These are phyloP conservation scores for Mortierella sp. DNA, from an alignment of 371 early-diverging fungal species.

Conservation along the genomic window DNA sequence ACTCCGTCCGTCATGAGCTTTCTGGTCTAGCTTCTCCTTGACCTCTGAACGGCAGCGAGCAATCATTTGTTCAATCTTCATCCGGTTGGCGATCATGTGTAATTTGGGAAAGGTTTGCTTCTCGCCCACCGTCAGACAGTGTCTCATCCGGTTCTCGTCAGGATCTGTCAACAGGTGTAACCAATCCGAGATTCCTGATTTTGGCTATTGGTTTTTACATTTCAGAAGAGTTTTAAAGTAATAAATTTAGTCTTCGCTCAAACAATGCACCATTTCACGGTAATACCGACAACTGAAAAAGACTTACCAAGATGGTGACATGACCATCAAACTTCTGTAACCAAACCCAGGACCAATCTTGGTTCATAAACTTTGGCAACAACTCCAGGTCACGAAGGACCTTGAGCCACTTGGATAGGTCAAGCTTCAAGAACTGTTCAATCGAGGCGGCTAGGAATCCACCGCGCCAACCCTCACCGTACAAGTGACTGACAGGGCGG, in stretches of 20 bases:
- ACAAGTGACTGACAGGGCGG: conserved; percentile 66
- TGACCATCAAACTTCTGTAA: conserved; percentile 92
- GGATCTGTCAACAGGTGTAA: conserved; percentile 83
- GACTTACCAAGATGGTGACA: conserved; percentile 83
- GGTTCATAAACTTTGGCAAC: conserved; percentile 80
- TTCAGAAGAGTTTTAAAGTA: background rate
- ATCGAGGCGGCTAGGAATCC: conserved; percentile 87
- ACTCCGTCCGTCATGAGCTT: conserved; percentile 20
- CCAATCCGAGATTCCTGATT: conserved; percentile 75
- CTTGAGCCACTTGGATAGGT: conserved; percentile 90
- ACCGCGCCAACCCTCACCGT: conserved; percentile 82
- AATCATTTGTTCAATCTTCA: conserved; percentile 82
- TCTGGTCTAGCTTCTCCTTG: conserved; percentile 40
- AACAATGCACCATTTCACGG: no score
- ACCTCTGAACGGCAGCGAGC: conserved; percentile 59
- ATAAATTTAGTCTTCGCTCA: no score
- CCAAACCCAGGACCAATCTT: conserved; percentile 89
- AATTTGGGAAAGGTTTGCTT: conserved; percentile 86
- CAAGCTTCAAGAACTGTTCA: conserved; percentile 87
- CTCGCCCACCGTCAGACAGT: conserved; percentile 75
- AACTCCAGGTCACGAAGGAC: conserved; percentile 84
- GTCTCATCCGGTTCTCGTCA: conserved; percentile 65
- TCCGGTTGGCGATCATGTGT: conserved; percentile 83
- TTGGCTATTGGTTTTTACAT: conserved; percentile 63
- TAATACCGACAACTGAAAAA: background rate